Conservation (phyloP, 1,139 yeast species). For the Taphrina wiesneri region DNA sequence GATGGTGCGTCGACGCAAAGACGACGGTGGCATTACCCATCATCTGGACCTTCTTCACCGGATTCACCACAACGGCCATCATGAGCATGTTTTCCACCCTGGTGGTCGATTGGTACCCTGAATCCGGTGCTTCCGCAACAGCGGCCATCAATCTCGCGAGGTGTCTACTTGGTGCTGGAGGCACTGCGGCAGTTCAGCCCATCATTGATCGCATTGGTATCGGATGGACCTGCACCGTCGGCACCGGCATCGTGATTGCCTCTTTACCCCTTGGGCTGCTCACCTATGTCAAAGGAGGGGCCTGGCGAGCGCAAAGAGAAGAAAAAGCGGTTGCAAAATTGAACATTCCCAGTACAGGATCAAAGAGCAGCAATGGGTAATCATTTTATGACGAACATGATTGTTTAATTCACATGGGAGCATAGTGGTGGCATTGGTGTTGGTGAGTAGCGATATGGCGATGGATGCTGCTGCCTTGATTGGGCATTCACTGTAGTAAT, state of each 20-base stretch:
- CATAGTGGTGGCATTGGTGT: too few species aligned
- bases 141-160: slow-evolving; percentile 62
- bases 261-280: slow-evolving; percentile 12
- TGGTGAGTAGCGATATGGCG: neutral
- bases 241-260: slow-evolving; percentile 21
- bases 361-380: neutral
- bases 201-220: slow-evolving; percentile 57
- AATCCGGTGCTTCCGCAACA: slow-evolving; percentile 61
- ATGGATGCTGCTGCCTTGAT: too few species aligned
- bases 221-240: slow-evolving; percentile 47
- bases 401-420: too few species aligned
- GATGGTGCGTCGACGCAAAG: slow-evolving; percentile 64
- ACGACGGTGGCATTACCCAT: slow-evolving; percentile 81
- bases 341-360: neutral
- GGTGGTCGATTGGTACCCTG: slow-evolving; percentile 63
- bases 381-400: too few species aligned
- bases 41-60: slow-evolving; percentile 49
- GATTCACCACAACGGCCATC: slow-evolving; percentile 57
- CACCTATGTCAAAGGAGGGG: slow-evolving; percentile 1
- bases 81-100: slow-evolving; percentile 57
- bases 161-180: slow-evolving; percentile 62
- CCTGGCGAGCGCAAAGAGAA: slow-evolving; percentile 1
- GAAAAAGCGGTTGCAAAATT: neutral
- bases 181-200: slow-evolving; percentile 60
- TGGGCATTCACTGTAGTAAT: neutral